Base-by-base conservation (phyloP, 805 yeast species). In the Metschnikowia lunata region DNA sequence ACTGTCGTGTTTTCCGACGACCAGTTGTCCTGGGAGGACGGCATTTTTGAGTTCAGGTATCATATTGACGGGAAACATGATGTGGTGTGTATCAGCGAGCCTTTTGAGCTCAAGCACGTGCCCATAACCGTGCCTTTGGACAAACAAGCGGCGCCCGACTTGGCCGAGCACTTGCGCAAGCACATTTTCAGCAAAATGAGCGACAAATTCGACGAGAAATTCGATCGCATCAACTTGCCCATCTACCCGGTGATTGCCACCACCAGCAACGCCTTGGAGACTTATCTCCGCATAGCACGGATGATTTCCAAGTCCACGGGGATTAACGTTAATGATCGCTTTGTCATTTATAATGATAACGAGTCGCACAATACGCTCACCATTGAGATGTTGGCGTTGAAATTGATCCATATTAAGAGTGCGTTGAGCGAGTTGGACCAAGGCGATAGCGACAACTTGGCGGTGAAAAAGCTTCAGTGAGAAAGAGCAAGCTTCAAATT, bases 41-140 rank as follows among this genome's bases (percentile, higher is more conserved):
- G 95, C 0, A 69, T 78, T 30, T 86, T 80, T 62, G 91, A 86
- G 62, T 73, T 86, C 51, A 72, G 95, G 59, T 83, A 83, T 55
- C 93, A 86, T 57, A 69, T 76, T 41, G 75, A 72, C 39, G 80
- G 78, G 23, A 75, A 80, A 37, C 95, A 86, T 58, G 82, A 79
- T 45, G 95, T 85, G n/a, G 69, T 80, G 23, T 71, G 73, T 48
- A 74, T 80, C 29, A 79, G 89, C 0, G 72, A 70, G 45, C 87
- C 89, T 14, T 83, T 86, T 59, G 85, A 82, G 59, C 67, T 86
- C 36, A 69, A 65, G 30, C 57, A 70, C 27, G 72, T 75, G 7
- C 46, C 56, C 26, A 54, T 81, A 7, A 56, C 61, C 2, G 67
- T 68, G 42, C 69, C 76, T 35, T 37, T 43, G 15, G 59, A 59